phyloP scores from a whole-genome alignment of 2,329 filamentous ascomycete genomes.

The Paraconiothyrium brasiliense region DNA sequence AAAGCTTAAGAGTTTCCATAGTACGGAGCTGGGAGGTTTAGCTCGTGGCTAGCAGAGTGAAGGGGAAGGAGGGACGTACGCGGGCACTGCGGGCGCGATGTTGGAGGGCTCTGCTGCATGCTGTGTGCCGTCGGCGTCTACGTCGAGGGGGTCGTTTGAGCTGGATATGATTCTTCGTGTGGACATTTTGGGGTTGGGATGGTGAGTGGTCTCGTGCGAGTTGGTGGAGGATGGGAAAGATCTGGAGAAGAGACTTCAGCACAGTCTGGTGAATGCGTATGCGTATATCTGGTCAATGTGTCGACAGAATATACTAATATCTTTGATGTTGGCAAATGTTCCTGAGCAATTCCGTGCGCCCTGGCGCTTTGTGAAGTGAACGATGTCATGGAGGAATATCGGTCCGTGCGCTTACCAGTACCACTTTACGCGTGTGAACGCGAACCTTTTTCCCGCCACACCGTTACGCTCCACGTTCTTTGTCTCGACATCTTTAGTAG shows the following conservation, averaged over 20 bases:
- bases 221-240: neutral
- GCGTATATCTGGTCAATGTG: neutral
- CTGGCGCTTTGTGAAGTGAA: slow-evolving; percentile 7
- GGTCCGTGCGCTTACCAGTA: slow-evolving; percentile 4
- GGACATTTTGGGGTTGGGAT: slow-evolving; percentile 64
- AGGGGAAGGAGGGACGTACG: slow-evolving; percentile 64
- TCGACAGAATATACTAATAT: neutral
- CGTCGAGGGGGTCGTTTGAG: slow-evolving; percentile 71
- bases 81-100: slow-evolving; percentile 83
- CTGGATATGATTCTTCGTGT: slow-evolving; percentile 71
- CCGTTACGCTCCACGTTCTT: slow-evolving; percentile 20
- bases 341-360: slow-evolving; percentile 5
- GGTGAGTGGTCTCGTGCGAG: neutral
- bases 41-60: slow-evolving; percentile 3
- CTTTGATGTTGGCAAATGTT: neutral
- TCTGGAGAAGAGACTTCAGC: neutral
- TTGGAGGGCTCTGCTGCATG: slow-evolving; percentile 65
- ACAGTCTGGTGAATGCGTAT: neutral
- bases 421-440: slow-evolving; percentile 19
- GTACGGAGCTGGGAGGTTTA: slow-evolving; percentile 71
- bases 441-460: slow-evolving; percentile 24
- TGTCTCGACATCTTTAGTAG: slow-evolving; percentile 16
- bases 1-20: slow-evolving; percentile 88
- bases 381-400: neutral
- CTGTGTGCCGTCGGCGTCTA: slow-evolving; percentile 54